Base-by-base conservation (phyloP, 331 rosid species). In the Erythrophleum ivorense region DNA sequence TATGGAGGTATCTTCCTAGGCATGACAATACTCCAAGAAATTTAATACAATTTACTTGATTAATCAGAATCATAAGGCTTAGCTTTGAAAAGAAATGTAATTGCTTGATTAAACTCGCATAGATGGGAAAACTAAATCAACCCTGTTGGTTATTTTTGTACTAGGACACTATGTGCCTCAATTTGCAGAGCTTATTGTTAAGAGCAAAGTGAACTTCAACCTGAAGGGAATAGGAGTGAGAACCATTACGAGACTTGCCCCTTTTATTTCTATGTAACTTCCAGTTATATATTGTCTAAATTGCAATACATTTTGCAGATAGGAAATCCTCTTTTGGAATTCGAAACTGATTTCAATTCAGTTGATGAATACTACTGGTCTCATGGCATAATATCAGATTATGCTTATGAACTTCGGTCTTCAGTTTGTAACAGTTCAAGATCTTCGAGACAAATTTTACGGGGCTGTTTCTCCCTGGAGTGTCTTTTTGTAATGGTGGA, bases 341-440 rank as follows among this genome's bases (percentile, higher is more conserved):
- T 52, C 6, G 31, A 19, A 0, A 45, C 69, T 13, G 82, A 79
- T 21, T 41, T 5, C 49, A 79, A 79, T 46, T 5, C 82, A 15
- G 9, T 8, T 0, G 77, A 68, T 29, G 71, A 40, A 46, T 79
- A 68, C 75, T 69, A 63, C 21, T 79, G 82, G 77, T 79, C 82
- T 54, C 82, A 79, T 14, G 77, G 82, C 40, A 43, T 79, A 19
- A 15, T 79, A 68, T 69, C 82, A 13, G 82, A 79, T 70, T 36
- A 3, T 55, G 70, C 65, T 24, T 55, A 40, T n/a, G 12, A 31
- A 29, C 82, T 79, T 68, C 46, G 45, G 8, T 9, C 12, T 41
- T 8, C 65, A 13, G 48, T 52, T 73, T 81, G 78, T 9, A 62
- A 73, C 66, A 14, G 16, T 34, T 75, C 88, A 13, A 71, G 55